Conservation (phyloP, 345 rosid genomes). For the Eucalyptus marginata region DNA sequence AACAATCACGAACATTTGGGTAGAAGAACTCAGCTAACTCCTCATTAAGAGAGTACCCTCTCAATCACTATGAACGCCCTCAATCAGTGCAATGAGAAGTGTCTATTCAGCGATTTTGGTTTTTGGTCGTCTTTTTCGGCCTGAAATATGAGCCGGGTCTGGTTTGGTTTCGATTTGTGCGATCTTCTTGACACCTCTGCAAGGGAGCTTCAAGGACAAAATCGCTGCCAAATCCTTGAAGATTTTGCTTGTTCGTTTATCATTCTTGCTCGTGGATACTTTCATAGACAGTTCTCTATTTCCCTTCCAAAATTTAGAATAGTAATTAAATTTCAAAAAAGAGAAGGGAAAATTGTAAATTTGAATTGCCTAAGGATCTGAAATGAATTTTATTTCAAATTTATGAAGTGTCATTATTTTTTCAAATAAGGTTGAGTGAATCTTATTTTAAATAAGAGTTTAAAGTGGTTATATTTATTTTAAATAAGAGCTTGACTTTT, state of each 20-base stretch:
- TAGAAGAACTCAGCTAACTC: neutral
- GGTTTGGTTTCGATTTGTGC: neutral
- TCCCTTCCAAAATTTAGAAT: neutral
- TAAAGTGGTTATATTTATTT: no score
- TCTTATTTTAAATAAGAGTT: no score
- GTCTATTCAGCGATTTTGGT: neutral
- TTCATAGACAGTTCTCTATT: neutral
- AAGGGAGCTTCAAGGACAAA: neutral
- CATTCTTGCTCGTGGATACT: neutral
- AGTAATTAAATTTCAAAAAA: neutral
- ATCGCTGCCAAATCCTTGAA: neutral
- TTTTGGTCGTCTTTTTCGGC: neutral
- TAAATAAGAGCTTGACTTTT: no score
- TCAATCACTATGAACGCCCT: no score
- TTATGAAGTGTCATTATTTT: no score
- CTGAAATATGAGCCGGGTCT: neutral
- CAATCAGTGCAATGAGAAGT: no score
- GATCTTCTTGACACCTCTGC: neutral
- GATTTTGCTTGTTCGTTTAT: neutral
- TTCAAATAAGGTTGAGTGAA: no score
- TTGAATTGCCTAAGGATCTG: fast-evolving
- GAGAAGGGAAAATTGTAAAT: neutral
- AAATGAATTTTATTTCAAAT: no score
- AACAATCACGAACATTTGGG: neutral
- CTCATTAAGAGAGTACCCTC: neutral